Conservation (phyloP, 2,329 filamentous ascomycete species). For the Scytalidium sp. region DNA sequence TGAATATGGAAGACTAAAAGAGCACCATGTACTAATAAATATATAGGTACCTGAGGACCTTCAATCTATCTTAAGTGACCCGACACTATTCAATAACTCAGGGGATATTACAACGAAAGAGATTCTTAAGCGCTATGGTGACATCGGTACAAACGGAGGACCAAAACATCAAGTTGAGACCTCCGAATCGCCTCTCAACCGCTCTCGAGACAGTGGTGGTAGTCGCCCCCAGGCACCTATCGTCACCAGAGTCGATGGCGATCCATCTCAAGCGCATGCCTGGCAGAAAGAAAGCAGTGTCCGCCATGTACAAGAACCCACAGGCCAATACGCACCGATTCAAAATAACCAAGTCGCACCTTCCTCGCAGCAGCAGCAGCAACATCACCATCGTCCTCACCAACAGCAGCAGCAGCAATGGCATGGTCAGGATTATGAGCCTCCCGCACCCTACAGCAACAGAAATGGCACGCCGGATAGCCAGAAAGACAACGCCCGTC, state of each 20-base stretch:
- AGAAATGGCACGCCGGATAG: slow-evolving; percentile 30
- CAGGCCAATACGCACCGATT: slow-evolving; percentile 34
- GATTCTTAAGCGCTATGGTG: slow-evolving; percentile 89
- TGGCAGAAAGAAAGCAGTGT: slow-evolving; percentile 85
- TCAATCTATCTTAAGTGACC: slow-evolving; percentile 80
- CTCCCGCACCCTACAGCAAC: slow-evolving; percentile 19
- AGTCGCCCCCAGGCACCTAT: slow-evolving; percentile 46
- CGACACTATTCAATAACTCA: slow-evolving; percentile 73
- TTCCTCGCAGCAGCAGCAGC: slow-evolving; percentile 44
- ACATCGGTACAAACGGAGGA: slow-evolving; percentile 54
- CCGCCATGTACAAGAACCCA: slow-evolving; percentile 68
- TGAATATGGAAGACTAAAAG: not conserved
- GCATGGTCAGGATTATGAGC: slow-evolving; percentile 20
- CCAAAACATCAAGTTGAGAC: slow-evolving; percentile 59
- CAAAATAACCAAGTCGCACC: slow-evolving; percentile 45
- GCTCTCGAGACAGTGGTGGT: slow-evolving; percentile 47
- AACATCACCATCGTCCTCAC: not conserved
- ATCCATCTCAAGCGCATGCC: slow-evolving; percentile 66
- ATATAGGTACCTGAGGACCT: slow-evolving; percentile 87
- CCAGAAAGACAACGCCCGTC: slow-evolving; percentile 19
- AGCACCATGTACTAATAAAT: slow-evolving; percentile 20
- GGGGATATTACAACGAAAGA: slow-evolving; percentile 95
- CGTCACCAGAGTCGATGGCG: slow-evolving; percentile 76
- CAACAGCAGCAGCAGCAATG: not conserved
- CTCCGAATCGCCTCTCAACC: slow-evolving; percentile 50